These are phyloP conservation scores for Trametopsis cervina DNA, from an alignment of 768 basidiomycete species.

Conservation along the genomic window DNA sequence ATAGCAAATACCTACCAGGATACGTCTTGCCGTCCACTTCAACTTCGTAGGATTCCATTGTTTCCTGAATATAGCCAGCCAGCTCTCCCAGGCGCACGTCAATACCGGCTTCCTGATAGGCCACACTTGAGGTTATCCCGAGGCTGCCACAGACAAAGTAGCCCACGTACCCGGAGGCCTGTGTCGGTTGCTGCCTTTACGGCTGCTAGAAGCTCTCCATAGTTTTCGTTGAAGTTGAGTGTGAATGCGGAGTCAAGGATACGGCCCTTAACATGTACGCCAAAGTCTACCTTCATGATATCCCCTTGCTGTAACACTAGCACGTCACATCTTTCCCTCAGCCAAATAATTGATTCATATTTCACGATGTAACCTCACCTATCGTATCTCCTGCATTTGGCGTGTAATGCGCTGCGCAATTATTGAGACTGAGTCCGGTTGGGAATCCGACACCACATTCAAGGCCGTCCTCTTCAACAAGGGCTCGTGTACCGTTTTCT, in stretches of 20 bases:
- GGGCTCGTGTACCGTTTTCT: slow-evolving; percentile 83
- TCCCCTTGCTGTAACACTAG: slow-evolving; percentile 78
- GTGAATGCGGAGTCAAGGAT: slow-evolving; percentile 97
- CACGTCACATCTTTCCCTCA: slow-evolving; percentile 4
- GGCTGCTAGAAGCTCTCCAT: slow-evolving; percentile 83
- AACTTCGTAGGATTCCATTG: slow-evolving; percentile 98
- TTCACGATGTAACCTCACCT: slow-evolving; percentile 39
- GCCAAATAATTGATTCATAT: slow-evolving; percentile 1
- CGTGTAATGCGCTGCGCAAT: slow-evolving; percentile 94
- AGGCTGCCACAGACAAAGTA: background rate
- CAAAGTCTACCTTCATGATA: slow-evolving; percentile 94
- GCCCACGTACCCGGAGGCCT: slow-evolving; percentile 65
- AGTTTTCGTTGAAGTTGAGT: slow-evolving; percentile 80
- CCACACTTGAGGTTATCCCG: background rate
- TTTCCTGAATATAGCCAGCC: slow-evolving; percentile 89
- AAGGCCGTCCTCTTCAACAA: slow-evolving; percentile 87
- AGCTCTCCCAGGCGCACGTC: slow-evolving; percentile 92
- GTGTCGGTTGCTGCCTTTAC: slow-evolving; percentile 93
- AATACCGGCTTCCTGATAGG: slow-evolving; percentile 83
- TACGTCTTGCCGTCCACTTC: slow-evolving; percentile 79
- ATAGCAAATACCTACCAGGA: slow-evolving; percentile 46
- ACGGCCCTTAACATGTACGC: slow-evolving; percentile 94
- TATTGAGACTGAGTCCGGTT: slow-evolving; percentile 88
- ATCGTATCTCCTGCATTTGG: slow-evolving; percentile 90
- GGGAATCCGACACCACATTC: slow-evolving; percentile 92